Base-by-base conservation (phyloP, 1,284 basidiomycete species). In the Fereydounia khargensis region DNA sequence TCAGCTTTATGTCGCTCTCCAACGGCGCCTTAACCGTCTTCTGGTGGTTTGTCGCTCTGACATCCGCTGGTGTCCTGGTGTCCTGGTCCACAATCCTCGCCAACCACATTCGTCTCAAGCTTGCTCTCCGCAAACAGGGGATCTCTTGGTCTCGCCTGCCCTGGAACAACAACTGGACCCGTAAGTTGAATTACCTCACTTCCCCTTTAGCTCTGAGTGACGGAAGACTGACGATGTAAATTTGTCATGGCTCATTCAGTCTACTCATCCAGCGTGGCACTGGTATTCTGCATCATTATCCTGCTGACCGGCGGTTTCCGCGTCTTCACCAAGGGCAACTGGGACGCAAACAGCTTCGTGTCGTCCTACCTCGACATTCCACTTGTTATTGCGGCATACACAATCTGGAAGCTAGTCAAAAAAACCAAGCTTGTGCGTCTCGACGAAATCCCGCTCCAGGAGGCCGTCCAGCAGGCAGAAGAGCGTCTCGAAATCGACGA, bases 61-160 rank as follows among this genome's bases (percentile, higher is more conserved):
- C 80, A 5, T 82, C 85, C 8, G 83, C 83, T 21, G 80, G 81
- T 11, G 85, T 85, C 30, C 74, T 87, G 37, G 80, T 88, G 78
- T 88, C 87, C 10, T 94, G 90, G 90, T 85, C 86, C 67, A 88
- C 82, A 34, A 87, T 89, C 76, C 83, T 85, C 69, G 45, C 86
- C 35, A 84, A 86, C 8, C 89, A 87, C 77, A 71, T 88, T 45
- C 83, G 81, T 74, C 90, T 89, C 82, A 83, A 83, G 65, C 80
- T 81, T 52, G 86, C 84, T 11, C 74, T 83, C 68, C 80, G 79
- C 64, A 74, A 62, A 16, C 85, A 86, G 64, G 83, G 82, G n/a
- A 74, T 83, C 53, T 78, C 81, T 60, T 80, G 84, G 58, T 79
- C 75, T 35, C 34, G 42, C 16, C 50, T 73, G 11, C 80, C 72